Conservation (phyloP, 148 eudicot species). For the Camellia granthamiana region DNA sequence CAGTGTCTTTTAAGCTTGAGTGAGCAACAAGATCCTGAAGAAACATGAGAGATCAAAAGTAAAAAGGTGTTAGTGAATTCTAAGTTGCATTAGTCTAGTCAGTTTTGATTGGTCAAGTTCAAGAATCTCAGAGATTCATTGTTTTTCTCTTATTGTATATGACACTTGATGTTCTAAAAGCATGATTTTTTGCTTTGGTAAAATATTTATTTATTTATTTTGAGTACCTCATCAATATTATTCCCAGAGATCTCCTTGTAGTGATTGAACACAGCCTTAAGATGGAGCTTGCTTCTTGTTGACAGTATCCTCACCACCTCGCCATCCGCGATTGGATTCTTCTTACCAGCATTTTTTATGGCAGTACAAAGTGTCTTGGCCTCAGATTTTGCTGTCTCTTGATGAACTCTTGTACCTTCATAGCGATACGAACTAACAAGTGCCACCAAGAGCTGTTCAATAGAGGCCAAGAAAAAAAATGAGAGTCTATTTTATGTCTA, state of each 20-base stretch:
- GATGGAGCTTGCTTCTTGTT: conserved; percentile 77
- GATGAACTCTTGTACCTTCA: conserved; percentile 63
- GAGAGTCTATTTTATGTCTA: background rate
- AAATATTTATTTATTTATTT: too few relatives aligned
- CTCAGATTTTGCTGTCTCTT: conserved; percentile 65
- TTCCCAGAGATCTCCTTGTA: conserved; percentile 69
- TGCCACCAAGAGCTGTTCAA: conserved; percentile 68
- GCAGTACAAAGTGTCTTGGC: conserved; percentile 53
- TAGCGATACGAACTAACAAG: conserved; percentile 80
- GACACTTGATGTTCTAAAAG: background rate
- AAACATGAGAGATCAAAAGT: background rate
- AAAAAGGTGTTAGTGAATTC: background rate
- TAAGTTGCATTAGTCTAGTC: too few relatives aligned
- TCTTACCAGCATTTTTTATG: conserved; percentile 30
- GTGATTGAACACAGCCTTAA: conserved; percentile 49
- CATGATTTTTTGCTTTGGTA: background rate
- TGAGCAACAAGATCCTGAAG: conserved; percentile 52
- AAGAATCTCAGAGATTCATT: too few relatives aligned
- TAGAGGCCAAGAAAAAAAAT: background rate
- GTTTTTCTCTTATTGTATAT: too few relatives aligned
- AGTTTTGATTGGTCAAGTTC: too few relatives aligned
- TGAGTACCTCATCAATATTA: conserved; percentile 42
- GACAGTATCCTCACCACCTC: conserved; percentile 64
- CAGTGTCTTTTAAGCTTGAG: conserved; percentile 33
- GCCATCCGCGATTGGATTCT: conserved; percentile 40